phyloP scores from a whole-genome alignment of 1,284 basidiomycete species.

The Anthracocystis walkeri region DNA sequence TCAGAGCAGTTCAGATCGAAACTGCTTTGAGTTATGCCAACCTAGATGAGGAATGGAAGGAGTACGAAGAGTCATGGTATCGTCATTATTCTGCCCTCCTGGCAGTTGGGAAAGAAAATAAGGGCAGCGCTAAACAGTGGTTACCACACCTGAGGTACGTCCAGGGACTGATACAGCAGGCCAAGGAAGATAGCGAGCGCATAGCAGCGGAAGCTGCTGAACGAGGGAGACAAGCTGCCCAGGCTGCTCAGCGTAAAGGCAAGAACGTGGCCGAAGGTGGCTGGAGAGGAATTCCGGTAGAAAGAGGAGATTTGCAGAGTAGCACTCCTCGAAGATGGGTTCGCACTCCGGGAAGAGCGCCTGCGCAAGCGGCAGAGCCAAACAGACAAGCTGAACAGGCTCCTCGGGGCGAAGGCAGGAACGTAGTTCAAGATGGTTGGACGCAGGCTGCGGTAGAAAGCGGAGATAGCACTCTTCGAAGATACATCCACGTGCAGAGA shows the following conservation, averaged over 20 bases:
- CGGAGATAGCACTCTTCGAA: not conserved
- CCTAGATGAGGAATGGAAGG: not conserved
- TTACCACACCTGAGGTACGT: not conserved
- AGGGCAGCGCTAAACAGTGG: not conserved
- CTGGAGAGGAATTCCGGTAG: constrained; percentile 1
- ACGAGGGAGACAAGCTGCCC: no score
- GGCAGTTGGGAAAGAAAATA: constrained; percentile 1
- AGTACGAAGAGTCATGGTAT: constrained; percentile 19
- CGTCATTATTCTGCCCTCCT: constrained; percentile 12
- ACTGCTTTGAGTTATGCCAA: constrained; percentile 16
- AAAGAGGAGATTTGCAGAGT: constrained; percentile 1
- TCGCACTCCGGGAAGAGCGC: no score
- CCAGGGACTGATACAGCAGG: not conserved
- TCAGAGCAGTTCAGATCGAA: constrained; percentile 15
- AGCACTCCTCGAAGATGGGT: constrained; percentile 1
- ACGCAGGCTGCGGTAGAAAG: not conserved
- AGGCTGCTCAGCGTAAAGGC: not conserved
- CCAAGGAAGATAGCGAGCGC: not conserved
- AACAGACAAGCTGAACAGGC: not conserved
- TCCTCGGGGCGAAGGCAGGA: not conserved
- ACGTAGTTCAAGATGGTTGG: not conserved
- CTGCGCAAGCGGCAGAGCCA: not conserved
- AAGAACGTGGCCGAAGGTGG: not conserved
- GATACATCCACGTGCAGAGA: not conserved
- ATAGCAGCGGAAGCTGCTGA: not conserved